Evolutionary conservation across 1,284 basidiomycete species (phyloP), one percentile per base, ranked within the genome.

Genomic region (Fomitopsis schrenkii): DNA sequence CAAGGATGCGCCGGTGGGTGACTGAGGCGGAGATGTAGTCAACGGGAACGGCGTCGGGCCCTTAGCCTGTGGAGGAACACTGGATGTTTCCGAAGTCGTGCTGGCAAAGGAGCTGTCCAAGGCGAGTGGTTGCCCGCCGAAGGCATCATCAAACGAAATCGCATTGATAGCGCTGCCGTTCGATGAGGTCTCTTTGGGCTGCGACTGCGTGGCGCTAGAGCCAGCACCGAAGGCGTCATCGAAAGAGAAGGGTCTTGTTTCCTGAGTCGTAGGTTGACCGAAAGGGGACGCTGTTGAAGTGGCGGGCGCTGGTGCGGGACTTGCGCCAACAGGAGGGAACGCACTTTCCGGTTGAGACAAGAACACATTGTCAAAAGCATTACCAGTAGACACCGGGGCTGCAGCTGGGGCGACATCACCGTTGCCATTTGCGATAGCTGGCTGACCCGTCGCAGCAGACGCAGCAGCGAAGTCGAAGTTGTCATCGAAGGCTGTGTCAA

Each of bases 401-500:
- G 68, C 66, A 26, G 67, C 63, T 42, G 66, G 57, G 3, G 59
- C 59, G 2, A 59, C 36, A 22, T 58, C 14, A 12, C 58, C 44
- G 17, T 68, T 38, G 12, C 55, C 60, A 17, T 64, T 52, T 17
- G 65, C 53, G 12, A 65, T 48, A 15, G 64, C 64, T 44, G 67
- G 64, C 7, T 58, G 59, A 38, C 55, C 42, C n/a, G 61, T 61
- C 3, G 67, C 71, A 10, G 80, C 77, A 1, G 82, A 76, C 3
- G 83, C 79, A 52, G 84, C 79, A 1, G 77, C 79, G 66, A 95
- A 95, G 75, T 95, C 93, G 71, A 95, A 94, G 65, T 91, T 90
- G 68, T 94, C 93, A 40, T 95, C 93, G 67, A 95, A 95, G n/a
- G 79, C 82, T 59, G 83, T 78, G 61, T 88, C 89, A 62, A 92